Percentiles rank a stretch among this genome's conserved stretches.
Conservation (phyloP, 495 filamentous ascomycete species). For the Trichoderma virens region DNA sequence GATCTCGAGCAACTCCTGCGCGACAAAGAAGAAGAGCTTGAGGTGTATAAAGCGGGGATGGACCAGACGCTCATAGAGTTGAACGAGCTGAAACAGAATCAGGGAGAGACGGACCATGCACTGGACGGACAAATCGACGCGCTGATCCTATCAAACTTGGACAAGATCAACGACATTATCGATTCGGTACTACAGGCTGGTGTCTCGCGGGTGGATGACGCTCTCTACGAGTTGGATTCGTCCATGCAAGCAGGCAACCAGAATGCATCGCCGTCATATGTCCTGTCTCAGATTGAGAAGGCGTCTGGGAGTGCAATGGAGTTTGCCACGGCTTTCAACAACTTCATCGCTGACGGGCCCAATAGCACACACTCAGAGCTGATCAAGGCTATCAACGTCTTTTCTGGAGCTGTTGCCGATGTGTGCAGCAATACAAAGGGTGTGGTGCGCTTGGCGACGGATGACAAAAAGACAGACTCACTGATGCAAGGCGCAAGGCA, state of each 20-base stretch:
- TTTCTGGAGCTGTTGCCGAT: constrained; percentile 84
- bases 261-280: constrained; percentile 91
- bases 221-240: constrained; percentile 93
- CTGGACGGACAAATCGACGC: constrained; percentile 88
- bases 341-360: constrained; percentile 93
- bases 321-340: constrained; percentile 95
- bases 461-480: constrained; percentile 86
- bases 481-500: constrained; percentile 72
- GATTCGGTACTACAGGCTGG: constrained; percentile 93
- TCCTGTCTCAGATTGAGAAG: constrained; percentile 94
- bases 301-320: constrained; percentile 90
- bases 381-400: constrained; percentile 85
- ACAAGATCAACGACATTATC: constrained; percentile 95
- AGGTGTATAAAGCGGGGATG: constrained; percentile 94
- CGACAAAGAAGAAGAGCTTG: constrained; percentile 95
- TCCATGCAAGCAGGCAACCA: constrained; percentile 98
- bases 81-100: constrained; percentile 63
- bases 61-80: constrained; percentile 88
- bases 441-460: constrained; percentile 84
- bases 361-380: constrained; percentile 86
- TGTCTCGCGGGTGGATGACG: constrained; percentile 91
- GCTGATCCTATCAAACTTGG: constrained; percentile 71
- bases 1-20: constrained; percentile 77
- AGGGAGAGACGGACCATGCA: constrained; percentile 71
- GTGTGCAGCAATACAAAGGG: constrained; percentile 96